Evolutionary conservation across 2,329 filamentous ascomycete genomes (phyloP).

Genomic region (Colletotrichum tamarilloi): DNA sequence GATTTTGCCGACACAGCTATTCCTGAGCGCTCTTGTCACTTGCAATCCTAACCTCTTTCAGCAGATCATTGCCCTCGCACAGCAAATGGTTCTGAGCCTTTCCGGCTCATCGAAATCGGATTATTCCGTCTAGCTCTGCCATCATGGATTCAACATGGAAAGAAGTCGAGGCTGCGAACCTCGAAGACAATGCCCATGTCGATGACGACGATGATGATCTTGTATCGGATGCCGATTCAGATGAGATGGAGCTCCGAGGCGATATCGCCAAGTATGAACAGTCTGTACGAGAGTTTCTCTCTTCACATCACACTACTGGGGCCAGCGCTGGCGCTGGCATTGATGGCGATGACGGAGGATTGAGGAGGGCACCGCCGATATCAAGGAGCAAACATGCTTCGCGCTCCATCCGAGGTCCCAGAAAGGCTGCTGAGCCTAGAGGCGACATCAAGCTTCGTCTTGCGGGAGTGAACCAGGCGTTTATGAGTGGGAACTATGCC

Average conservation of each 20-base stretch:
- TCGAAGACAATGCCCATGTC: background rate
- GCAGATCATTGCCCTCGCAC: background rate
- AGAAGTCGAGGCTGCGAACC: background rate
- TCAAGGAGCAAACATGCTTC: constrained; percentile 30
- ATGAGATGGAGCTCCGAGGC: constrained; percentile 55
- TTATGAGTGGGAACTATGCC: constrained; percentile 70
- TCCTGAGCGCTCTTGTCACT: background rate
- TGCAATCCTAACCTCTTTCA: background rate
- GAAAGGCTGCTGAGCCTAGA: constrained; percentile 74
- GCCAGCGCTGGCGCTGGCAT: background rate
- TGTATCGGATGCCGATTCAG: constrained; percentile 56
- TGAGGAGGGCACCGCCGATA: constrained; percentile 39
- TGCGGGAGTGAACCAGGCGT: constrained; percentile 74
- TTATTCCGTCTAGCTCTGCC: background rate
- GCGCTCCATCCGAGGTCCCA: constrained; percentile 53
- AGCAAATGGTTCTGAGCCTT: background rate
- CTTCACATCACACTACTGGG: constrained; percentile 47
- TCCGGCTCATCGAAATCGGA: background rate
- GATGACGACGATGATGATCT: constrained; percentile 38
- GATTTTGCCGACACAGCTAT: background rate
- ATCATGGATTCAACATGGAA: constrained; percentile 3
- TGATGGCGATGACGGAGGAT: background rate
- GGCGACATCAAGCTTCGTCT: constrained; percentile 78
- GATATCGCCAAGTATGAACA: constrained; percentile 57
- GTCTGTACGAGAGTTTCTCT: constrained; percentile 54